Conservation (phyloP, 768 basidiomycete species). For the Agaricus subrufescens region DNA sequence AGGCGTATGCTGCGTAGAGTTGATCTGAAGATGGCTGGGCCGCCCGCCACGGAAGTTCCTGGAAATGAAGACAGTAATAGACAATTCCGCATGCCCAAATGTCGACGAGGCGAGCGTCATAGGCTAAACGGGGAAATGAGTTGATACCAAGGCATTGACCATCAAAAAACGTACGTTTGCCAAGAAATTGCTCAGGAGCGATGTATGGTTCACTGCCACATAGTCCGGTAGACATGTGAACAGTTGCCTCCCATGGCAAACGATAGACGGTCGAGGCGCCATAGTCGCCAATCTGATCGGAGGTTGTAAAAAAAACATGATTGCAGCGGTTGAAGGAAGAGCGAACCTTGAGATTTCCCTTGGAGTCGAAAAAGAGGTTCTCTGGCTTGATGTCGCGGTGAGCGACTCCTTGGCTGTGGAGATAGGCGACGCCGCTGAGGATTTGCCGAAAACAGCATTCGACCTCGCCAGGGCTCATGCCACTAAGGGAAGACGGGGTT, state of each 20-base stretch:
- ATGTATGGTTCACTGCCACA: constrained; percentile 99
- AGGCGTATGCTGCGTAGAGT: constrained; percentile 74
- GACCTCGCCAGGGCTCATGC: constrained; percentile 86
- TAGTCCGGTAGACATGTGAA: constrained; percentile 95
- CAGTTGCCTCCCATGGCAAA: constrained; percentile 95
- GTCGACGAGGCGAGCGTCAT: constrained; percentile 95
- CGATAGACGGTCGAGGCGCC: constrained; percentile 99
- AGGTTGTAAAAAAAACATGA: background rate
- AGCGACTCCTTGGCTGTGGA: constrained; percentile 95
- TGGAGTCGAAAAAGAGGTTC: constrained; percentile 91
- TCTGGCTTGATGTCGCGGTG: constrained; percentile 99
- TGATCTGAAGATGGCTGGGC: constrained; percentile 74
- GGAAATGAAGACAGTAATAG: constrained; percentile 98
- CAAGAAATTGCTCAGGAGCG: constrained; percentile 94
- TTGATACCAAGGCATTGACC: background rate
- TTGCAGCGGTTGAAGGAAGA: background rate
- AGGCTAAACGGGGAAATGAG: constrained; percentile 51
- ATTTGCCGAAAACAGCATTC: constrained; percentile 99
- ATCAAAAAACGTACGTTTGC: constrained; percentile 76
- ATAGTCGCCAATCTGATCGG: constrained; percentile 87
- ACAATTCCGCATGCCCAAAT: constrained; percentile 97
- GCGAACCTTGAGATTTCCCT: constrained; percentile 88
- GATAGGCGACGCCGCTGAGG: constrained; percentile 79
- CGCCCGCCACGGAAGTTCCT: constrained; percentile 96
- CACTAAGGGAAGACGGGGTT: constrained; percentile 20